These are phyloP conservation scores for Cunninghamia lanceolata DNA, from an alignment of 75 land plant genomes.

Conservation along the genomic window DNA sequence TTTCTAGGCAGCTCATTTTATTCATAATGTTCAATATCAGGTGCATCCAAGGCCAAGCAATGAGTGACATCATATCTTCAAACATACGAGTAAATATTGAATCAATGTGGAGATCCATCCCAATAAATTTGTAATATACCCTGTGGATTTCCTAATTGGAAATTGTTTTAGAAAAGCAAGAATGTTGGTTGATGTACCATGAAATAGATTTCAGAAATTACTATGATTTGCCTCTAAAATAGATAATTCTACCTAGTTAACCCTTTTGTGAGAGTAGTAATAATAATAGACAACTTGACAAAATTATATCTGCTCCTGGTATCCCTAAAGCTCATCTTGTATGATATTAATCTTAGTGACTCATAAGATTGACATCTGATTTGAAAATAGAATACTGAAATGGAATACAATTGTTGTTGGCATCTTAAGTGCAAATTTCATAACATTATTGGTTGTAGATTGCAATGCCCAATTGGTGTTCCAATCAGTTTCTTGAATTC, in stretches of 20 bases:
- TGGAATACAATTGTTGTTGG: background rate
- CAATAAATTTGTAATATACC: background rate
- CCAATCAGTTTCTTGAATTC: background rate
- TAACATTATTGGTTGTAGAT: background rate
- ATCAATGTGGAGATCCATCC: background rate
- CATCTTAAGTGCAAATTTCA: background rate
- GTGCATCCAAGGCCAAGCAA: background rate
- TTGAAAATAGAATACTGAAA: background rate
- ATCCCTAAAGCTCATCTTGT: background rate
- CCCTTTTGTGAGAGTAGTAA: background rate
- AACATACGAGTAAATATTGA: background rate
- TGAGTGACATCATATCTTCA: background rate
- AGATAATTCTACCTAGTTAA: no score
- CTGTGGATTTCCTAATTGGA: background rate
- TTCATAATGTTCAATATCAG: background rate
- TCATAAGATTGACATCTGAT: background rate
- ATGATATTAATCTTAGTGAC: background rate
- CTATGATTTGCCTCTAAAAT: background rate
- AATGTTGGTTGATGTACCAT: background rate
- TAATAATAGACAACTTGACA: background rate
- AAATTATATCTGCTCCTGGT: background rate
- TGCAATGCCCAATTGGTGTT: background rate
- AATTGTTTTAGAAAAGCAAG: background rate
- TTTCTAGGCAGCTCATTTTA: no score
- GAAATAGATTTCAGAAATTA: background rate